phyloP scores from a whole-genome alignment of 352 stramenopile species.

The Achlya hypogyna region DNA sequence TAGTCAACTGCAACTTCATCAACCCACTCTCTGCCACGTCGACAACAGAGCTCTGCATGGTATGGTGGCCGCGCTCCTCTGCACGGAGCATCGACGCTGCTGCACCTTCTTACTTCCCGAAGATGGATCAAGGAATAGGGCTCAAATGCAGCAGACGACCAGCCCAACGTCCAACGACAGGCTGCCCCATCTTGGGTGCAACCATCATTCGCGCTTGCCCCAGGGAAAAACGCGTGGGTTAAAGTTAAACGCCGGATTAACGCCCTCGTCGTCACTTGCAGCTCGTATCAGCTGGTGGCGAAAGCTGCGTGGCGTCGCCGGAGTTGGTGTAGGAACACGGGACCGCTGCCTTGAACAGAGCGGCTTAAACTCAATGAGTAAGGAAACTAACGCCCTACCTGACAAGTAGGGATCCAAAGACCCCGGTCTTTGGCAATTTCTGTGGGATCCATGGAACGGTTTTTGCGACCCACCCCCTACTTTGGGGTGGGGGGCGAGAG shows the following conservation, averaged over 20 bases:
- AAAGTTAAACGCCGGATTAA: no score
- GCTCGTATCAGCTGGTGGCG: background rate
- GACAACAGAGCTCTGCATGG: no score
- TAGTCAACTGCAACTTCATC: background rate
- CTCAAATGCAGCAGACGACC: no score
- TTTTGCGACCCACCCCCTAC: constrained; percentile 6
- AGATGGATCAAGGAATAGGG: no score
- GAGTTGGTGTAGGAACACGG: background rate
- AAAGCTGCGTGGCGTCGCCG: background rate
- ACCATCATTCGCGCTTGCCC: no score
- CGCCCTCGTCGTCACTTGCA: no score
- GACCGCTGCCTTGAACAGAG: constrained; percentile 8
- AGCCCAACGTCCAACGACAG: no score
- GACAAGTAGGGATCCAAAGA: constrained; percentile 60
- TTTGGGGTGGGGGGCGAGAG: constrained; percentile 4
- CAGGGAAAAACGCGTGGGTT: no score
- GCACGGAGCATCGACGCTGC: no score
- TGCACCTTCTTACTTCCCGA: no score
- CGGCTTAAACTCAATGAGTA: constrained; percentile 91
- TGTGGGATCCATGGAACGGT: constrained; percentile 21
- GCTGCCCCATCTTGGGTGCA: no score
- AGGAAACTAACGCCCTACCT: constrained; percentile 86
- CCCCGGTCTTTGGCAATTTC: constrained; percentile 19
- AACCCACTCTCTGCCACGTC: background rate
- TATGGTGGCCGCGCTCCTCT: no score